Percentiles rank a stretch among this genome's conserved stretches.
Evolutionary conservation across 1,284 basidiomycete genomes (phyloP).

Genomic region (Sanghuangporus weigelae): DNA sequence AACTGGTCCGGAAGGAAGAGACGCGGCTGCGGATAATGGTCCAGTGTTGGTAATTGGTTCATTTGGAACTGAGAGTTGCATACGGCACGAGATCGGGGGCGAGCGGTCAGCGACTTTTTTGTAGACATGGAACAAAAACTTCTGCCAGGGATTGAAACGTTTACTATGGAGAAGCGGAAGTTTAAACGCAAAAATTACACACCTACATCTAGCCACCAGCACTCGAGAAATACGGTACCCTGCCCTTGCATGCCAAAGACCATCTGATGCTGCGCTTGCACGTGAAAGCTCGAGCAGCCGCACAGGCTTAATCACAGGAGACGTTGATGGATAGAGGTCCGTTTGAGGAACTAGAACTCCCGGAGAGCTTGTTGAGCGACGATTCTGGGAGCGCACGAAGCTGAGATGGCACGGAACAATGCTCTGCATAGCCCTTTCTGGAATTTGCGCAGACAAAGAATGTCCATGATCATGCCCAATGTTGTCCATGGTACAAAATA

Average conservation of each 20-base stretch:
- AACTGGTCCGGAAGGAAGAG: background rate
- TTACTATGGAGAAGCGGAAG: background rate
- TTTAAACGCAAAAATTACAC: background rate
- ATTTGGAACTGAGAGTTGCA: constrained; percentile 1
- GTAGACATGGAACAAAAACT: constrained; percentile 3
- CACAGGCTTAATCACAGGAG: constrained; percentile 3
- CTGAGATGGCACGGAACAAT: background rate
- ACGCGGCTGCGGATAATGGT: constrained; percentile 4
- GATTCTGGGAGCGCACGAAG: constrained; percentile 7
- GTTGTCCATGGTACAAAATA: background rate
- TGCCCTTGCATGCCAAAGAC: constrained; percentile 12
- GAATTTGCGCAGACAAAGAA: constrained; percentile 10
- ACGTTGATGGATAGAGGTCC: background rate
- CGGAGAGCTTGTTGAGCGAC: constrained; percentile 10
- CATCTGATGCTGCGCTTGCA: background rate
- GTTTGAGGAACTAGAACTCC: constrained; percentile 4
- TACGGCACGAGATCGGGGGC: background rate
- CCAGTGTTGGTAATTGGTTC: background rate
- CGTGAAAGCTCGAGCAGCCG: background rate
- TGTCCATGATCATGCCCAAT: background rate
- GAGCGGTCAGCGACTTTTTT: background rate
- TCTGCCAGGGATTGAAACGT: background rate
- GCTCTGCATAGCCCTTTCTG: background rate
- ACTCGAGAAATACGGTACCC: constrained; percentile 9
- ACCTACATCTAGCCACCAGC: constrained; percentile 4